phyloP scores from a whole-genome alignment of 805 yeast genomes.

The Ogataea angusta region DNA sequence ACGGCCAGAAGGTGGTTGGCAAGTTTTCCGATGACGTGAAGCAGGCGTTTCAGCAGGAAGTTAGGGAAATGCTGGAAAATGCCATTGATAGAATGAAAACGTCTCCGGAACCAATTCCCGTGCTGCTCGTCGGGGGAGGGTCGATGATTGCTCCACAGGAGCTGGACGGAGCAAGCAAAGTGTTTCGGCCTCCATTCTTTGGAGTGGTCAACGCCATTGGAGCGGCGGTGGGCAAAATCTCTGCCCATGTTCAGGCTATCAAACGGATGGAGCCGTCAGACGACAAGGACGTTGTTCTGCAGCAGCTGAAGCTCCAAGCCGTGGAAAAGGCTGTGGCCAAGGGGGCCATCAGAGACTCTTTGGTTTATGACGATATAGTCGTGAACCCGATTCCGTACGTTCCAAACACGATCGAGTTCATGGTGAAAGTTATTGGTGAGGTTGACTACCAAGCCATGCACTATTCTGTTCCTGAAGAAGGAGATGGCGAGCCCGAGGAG shows the following conservation, averaged over 20 bases:
- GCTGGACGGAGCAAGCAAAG: slow-evolving; percentile 39
- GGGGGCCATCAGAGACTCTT: slow-evolving; percentile 33
- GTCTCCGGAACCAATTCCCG: slow-evolving; percentile 39
- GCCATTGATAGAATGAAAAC: slow-evolving; percentile 45
- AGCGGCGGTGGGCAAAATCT: slow-evolving; percentile 45
- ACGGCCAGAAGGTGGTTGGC: slow-evolving; percentile 24
- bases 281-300: slow-evolving; percentile 13
- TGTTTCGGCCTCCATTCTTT: slow-evolving; percentile 38
- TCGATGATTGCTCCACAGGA: slow-evolving; percentile 39
- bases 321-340: slow-evolving; percentile 18
- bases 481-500: slow-evolving; percentile 5
- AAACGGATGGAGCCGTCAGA: slow-evolving; percentile 3
- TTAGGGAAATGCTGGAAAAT: slow-evolving; percentile 32
- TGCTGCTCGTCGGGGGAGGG: slow-evolving; percentile 47
- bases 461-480: background rate
- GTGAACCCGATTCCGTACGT: slow-evolving; percentile 35
- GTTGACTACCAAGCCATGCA: slow-evolving; percentile 34
- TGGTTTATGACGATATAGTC: slow-evolving; percentile 30
- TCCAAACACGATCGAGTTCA: slow-evolving; percentile 32
- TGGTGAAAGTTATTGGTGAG: slow-evolving; percentile 41
- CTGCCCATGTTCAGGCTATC: slow-evolving; percentile 25
- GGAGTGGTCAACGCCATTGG: slow-evolving; percentile 49
- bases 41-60: slow-evolving; percentile 1
- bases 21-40: slow-evolving; percentile 3
- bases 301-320: slow-evolving; percentile 20